phyloP scores from a whole-genome alignment of 129 eudicot species.

The Mikania micrantha region DNA sequence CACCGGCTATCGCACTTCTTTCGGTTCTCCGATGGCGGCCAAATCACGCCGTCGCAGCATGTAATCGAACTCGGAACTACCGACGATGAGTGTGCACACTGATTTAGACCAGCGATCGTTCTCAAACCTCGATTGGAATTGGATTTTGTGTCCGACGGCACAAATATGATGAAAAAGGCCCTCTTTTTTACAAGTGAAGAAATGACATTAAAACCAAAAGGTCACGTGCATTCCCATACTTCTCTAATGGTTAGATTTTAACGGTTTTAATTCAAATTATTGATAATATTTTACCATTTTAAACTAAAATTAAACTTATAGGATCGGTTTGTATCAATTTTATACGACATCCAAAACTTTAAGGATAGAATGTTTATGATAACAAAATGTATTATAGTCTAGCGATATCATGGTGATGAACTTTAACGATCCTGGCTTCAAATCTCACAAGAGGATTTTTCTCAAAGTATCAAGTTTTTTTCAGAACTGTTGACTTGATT shows the following conservation, averaged over 20 bases:
- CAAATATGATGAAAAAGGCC: slow-evolving; percentile 5
- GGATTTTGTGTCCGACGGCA: background rate
- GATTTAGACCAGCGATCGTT: slow-evolving; percentile 10
- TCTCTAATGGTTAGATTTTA: too few species aligned
- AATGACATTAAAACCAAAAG: background rate
- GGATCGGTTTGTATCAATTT: too few species aligned
- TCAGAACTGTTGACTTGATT: too few species aligned
- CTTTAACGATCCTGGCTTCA: too few species aligned
- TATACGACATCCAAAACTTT: too few species aligned
- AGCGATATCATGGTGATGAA: too few species aligned
- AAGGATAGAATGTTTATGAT: too few species aligned
- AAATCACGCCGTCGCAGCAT: background rate
- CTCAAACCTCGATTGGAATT: background rate
- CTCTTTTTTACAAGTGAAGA: background rate
- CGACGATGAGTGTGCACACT: slow-evolving; percentile 5
- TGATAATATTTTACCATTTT: too few species aligned
- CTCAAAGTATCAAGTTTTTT: too few species aligned
- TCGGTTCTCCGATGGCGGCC: background rate
- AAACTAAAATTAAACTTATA: too few species aligned
- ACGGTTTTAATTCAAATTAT: background rate
- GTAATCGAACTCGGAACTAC: background rate
- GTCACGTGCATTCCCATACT: background rate
- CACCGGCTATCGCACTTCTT: background rate
- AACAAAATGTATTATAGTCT: too few species aligned
- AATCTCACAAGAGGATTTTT: too few species aligned